These are phyloP conservation scores for Globisporangium spiculum DNA, from an alignment of 352 stramenopile genomes.

Conservation along the genomic window DNA sequence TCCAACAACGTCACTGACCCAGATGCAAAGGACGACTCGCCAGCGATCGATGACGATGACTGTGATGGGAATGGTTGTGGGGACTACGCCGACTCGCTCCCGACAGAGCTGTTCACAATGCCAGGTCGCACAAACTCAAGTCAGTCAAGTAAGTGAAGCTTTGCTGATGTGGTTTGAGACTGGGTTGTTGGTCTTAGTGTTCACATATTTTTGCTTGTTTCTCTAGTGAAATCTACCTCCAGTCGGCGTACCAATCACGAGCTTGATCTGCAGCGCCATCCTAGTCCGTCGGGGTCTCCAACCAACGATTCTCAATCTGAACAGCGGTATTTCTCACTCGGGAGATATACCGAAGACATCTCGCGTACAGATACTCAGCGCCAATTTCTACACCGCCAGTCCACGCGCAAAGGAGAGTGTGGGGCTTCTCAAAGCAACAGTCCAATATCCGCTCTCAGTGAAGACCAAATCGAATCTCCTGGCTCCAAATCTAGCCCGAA, in stretches of 20 bases:
- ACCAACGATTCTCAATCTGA: background rate
- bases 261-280: background rate
- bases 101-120: background rate
- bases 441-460: background rate
- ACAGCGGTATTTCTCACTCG: background rate
- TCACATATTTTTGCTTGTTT: background rate
- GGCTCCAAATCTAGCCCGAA: background rate
- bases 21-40: background rate
- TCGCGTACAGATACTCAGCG: background rate
- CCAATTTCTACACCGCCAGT: background rate
- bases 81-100: background rate
- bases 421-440: background rate
- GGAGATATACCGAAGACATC: background rate
- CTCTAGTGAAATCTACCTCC: slow-evolving; percentile 4
- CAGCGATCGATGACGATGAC: background rate
- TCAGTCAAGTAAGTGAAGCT: slow-evolving; percentile 15
- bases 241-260: slow-evolving; percentile 9
- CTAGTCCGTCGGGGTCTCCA: slow-evolving; percentile 13
- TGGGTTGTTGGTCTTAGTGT: background rate
- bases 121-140: slow-evolving; percentile 8
- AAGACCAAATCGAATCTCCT: background rate
- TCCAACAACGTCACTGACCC: background rate
- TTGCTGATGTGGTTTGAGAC: background rate
- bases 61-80: background rate
- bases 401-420: background rate